Base-by-base conservation (phyloP, 345 rosid species). In the Linum tenue region DNA sequence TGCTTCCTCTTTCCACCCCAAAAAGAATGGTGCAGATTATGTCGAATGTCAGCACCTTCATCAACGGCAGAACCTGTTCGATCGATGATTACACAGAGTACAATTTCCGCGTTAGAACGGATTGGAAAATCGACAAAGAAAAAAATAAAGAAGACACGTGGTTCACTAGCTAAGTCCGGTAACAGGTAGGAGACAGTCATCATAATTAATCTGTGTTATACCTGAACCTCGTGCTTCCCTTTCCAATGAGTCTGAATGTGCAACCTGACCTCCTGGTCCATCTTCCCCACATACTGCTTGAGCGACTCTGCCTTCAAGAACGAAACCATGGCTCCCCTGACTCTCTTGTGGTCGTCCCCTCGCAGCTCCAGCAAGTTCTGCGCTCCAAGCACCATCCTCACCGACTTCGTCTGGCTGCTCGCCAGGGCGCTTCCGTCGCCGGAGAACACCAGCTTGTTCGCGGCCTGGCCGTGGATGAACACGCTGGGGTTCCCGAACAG, bases 221-320 rank as follows among this genome's bases (percentile, higher is more conserved):
- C 79, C 67, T 14, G 70, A 59, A 82, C 73, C 56, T 72, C 70
- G 35, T 81, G 74, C 69, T 82, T 79, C 55, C 82, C 82, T 44
- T 55, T 55, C 85, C 86, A 79, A 3, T 80, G 73, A 63, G 57
- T 58, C 69, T 77, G 44, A 9, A 86, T 69, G 60, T 82, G 85
- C 70, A 62, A 12, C 78, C 76, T 78, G 39, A 86, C 76, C 70
- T 77, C 85, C 67, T 43, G 71, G 35, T 84, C 85, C 60, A 86
- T 84, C 71, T 78, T 79, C 36, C 77, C 83, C 22, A 84, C 65
- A 4, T 81, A 81, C 40, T 72, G 71, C 70, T 70, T 82, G 76
- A 92, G 67, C 1, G 95, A 86, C 63, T 84, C 87, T 5, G 87
- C 85, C 69, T 68, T 79, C 76, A 82, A 35, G 69, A 86, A 84